Evolutionary conservation across 768 basidiomycete species (phyloP), one percentile per base, ranked within the genome.

Genomic region (Agrocybe chaxingu): DNA sequence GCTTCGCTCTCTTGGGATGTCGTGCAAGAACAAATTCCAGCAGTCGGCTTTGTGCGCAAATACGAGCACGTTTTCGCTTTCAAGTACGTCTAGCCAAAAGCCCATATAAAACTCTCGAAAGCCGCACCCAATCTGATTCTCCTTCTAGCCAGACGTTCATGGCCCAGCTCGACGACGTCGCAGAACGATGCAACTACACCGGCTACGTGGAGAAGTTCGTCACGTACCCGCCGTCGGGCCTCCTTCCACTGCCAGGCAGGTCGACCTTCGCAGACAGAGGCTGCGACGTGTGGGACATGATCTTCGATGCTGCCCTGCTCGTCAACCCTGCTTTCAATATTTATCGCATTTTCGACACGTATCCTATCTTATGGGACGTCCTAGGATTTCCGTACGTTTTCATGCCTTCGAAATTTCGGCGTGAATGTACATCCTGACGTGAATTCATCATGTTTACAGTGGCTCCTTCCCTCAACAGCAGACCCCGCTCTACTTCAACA

Each of bases 321-420:
- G 66, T 86, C 55, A 89, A 90, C 57, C 89, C 88, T 0, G 87
- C 84, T 0, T 91, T 90, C 70, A 75, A 90, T 56, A 74, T 88
- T 6, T 91, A 90, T 61, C 78, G 84, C 16, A 86, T 90, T 48
- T 86, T 87, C 65, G 87, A 89, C 59, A 86, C 80, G 56, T 87
- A 71, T 65, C 88, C 87, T 0, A 73, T 85, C 37, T 69, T 85
- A 9, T 89, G 85, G 87, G 87, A 89, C 53, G 86, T 89, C 4
- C 82, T 89, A 30, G 87, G 87, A n/a, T 89, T 85, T 76, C 87
- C 87, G 81, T 86, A 57, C 32, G 80, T 62, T 1, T 8, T 31
- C 16, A 5, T 31, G 11, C 45, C 16, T 33, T 34, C 8, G 43
- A 42, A 38, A 42, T 24, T 34, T 5, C 32, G 4, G 16, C 13